These are phyloP conservation scores for Dacryopinax spathularia DNA, from an alignment of 768 basidiomycete species.

Conservation along the genomic window DNA sequence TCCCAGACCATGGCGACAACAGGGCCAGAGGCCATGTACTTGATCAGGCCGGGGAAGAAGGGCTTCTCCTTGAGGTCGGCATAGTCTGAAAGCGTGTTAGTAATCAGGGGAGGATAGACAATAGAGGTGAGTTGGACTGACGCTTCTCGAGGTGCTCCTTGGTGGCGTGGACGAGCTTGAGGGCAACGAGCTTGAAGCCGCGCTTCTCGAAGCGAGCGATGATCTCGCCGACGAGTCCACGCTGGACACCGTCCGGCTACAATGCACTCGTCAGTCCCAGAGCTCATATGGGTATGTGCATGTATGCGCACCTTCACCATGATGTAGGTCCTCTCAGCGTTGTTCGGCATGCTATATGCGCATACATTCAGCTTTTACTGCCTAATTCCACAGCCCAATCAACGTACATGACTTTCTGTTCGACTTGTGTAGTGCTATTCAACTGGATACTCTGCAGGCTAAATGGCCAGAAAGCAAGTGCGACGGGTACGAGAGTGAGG, in stretches of 20 bases:
- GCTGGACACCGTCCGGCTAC: constrained; percentile 98
- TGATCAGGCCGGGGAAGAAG: constrained; percentile 94
- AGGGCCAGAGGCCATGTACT: constrained; percentile 91
- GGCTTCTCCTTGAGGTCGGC: constrained; percentile 83
- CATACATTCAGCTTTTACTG: neutral
- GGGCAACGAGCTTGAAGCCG: constrained; percentile 90
- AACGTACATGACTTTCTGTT: neutral
- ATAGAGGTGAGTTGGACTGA: constrained; percentile 22
- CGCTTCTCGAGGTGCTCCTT: constrained; percentile 83
- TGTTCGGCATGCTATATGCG: constrained; percentile 40
- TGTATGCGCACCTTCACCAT: constrained; percentile 76
- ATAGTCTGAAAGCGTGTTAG: constrained; percentile 48
- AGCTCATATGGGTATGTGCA: constrained; percentile 4
- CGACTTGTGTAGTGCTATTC: neutral
- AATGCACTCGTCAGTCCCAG: neutral
- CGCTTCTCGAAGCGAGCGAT: constrained; percentile 92
- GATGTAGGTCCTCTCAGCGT: constrained; percentile 85
- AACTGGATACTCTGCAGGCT: neutral
- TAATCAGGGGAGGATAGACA: constrained; percentile 2
- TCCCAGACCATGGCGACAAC: constrained; percentile 94
- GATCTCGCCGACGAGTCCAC: constrained; percentile 89
- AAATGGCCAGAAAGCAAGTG: neutral
- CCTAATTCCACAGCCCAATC: neutral
- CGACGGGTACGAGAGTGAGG: neutral
- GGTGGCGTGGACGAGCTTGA: constrained; percentile 76